phyloP scores from a whole-genome alignment of 768 basidiomycete species.

The Tulasnella sp. region DNA sequence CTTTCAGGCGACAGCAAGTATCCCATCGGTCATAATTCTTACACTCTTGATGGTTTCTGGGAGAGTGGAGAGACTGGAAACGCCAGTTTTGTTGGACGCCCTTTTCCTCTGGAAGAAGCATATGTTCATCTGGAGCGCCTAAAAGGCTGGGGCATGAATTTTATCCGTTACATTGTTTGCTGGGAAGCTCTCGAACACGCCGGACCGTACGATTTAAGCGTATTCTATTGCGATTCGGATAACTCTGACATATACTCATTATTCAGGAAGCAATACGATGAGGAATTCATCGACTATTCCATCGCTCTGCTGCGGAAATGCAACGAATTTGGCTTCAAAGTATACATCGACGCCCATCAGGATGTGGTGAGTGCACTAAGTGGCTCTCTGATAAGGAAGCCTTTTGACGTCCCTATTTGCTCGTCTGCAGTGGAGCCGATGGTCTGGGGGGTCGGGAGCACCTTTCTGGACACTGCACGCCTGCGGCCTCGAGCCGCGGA shows the following conservation, averaged over 20 bases:
- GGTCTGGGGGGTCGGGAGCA: constrained; percentile 49
- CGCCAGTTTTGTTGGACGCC: constrained; percentile 48
- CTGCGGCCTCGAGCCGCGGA: constrained; percentile 49
- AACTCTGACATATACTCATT: not conserved
- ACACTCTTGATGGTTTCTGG: constrained; percentile 46
- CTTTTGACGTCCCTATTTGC: not conserved
- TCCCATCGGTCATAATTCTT: constrained; percentile 45
- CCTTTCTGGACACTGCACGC: constrained; percentile 49
- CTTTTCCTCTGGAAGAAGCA: constrained; percentile 46
- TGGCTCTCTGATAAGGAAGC: not conserved
- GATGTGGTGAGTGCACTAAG: constrained; percentile 46
- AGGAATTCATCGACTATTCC: constrained; percentile 50
- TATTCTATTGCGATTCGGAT: not conserved
- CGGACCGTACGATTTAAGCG: constrained; percentile 45
- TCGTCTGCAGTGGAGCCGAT: constrained; percentile 45
- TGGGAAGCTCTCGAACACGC: constrained; percentile 53
- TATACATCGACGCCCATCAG: constrained; percentile 53
- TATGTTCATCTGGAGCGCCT: constrained; percentile 47
- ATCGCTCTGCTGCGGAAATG: constrained; percentile 47
- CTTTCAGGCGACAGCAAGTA: constrained; percentile 47
- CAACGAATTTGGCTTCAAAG: constrained; percentile 48
- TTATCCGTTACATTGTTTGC: constrained; percentile 47
- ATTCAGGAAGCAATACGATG: constrained; percentile 48
- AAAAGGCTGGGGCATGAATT: constrained; percentile 50
- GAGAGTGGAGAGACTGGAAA: constrained; percentile 44